A percentile compares a stretch with the other conserved stretches of the same genome.
Evolutionary conservation across 495 filamentous ascomycete species (phyloP).

Genomic region (Astrocystis sublimbata): DNA sequence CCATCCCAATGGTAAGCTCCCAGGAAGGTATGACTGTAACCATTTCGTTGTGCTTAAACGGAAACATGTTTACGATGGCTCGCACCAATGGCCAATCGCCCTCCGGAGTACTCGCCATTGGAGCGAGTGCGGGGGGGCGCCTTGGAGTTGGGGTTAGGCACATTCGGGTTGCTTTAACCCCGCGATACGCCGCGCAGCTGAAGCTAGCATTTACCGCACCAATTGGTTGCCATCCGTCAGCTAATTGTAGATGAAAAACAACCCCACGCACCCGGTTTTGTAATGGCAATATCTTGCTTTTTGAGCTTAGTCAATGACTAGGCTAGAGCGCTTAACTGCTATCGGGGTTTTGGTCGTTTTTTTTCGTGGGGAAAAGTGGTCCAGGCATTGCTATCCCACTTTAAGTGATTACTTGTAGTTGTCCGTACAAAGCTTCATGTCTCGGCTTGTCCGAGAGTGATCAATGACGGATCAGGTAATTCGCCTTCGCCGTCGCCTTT

Average conservation of each 20-base stretch:
- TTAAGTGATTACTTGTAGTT: too few species aligned
- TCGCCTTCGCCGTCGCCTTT: too few species aligned
- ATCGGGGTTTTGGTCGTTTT: not conserved
- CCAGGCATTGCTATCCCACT: too few species aligned
- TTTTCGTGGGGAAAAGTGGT: not conserved
- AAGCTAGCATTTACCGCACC: constrained; percentile 20
- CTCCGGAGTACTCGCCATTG: constrained; percentile 3
- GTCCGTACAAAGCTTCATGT: too few species aligned
- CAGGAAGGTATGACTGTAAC: not conserved
- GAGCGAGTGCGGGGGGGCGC: constrained; percentile 19
- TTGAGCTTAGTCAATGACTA: not conserved
- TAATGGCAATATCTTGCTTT: not conserved
- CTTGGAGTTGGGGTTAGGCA: constrained; percentile 6
- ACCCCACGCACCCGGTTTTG: constrained; percentile 7
- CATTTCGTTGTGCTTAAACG: constrained; percentile 3
- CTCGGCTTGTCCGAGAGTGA: too few species aligned
- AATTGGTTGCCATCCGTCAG: constrained; percentile 7
- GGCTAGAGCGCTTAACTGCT: not conserved
- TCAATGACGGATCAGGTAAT: too few species aligned
- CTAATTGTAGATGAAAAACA: too few species aligned
- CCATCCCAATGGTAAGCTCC: not conserved
- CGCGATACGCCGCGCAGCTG: constrained; percentile 7
- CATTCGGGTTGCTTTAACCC: constrained; percentile 21
- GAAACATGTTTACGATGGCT: constrained; percentile 7
- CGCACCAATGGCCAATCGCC: constrained; percentile 11